phyloP scores from a whole-genome alignment of 768 basidiomycete genomes.

The Peribolospora baueri region DNA sequence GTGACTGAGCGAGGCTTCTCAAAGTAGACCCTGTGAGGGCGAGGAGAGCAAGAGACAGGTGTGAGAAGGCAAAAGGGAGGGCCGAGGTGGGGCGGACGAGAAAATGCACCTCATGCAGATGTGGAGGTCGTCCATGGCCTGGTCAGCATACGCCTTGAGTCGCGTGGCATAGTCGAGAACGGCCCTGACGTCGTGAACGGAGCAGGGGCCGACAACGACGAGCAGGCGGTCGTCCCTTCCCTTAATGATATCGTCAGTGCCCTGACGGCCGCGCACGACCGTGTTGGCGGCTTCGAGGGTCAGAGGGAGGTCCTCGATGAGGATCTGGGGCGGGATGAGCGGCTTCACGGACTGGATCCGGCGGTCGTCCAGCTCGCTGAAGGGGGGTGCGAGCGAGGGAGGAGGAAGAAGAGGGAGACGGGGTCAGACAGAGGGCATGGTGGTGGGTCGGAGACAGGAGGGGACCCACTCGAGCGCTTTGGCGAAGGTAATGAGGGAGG shows the following conservation, averaged over 20 bases:
- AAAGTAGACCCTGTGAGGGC: constrained; percentile 44
- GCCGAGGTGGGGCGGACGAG: no score
- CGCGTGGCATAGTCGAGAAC: constrained; percentile 43
- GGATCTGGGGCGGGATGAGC: constrained; percentile 12
- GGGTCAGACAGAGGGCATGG: no score
- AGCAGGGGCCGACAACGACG: constrained; percentile 60
- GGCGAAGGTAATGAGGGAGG: no score
- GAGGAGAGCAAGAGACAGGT: not conserved
- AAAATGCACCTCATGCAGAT: constrained; percentile 54
- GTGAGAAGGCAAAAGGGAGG: not conserved
- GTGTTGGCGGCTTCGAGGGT: constrained; percentile 42
- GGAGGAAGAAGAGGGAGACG: no score
- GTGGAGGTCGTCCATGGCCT: constrained; percentile 56
- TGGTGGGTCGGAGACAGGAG: no score
- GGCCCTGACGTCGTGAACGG: constrained; percentile 45
- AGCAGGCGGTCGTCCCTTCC: constrained; percentile 79
- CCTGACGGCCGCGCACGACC: constrained; percentile 57
- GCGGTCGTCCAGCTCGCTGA: constrained; percentile 34
- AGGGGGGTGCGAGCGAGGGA: no score
- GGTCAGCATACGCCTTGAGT: constrained; percentile 54
- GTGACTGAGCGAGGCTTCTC: constrained; percentile 31
- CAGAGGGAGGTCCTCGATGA: constrained; percentile 34
- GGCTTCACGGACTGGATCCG: constrained; percentile 10
- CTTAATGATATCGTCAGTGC: constrained; percentile 49
- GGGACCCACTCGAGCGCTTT: no score